phyloP scores from a whole-genome alignment of 2,329 filamentous ascomycete species.

The Aspergillus sp. region DNA sequence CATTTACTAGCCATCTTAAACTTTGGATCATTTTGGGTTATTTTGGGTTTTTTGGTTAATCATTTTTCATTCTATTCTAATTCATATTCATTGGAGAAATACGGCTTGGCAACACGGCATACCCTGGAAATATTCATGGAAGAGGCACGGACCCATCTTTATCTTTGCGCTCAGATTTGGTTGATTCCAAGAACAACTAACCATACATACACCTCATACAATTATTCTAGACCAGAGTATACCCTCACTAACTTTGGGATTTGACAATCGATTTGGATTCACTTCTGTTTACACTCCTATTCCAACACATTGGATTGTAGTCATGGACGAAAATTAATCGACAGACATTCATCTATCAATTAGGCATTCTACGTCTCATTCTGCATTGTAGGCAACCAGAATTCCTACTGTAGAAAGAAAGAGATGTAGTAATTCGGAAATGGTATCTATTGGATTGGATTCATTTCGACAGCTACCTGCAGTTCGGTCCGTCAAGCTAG shows the following conservation, averaged over 20 bases:
- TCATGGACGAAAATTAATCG: too few relatives aligned
- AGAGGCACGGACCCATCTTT: not conserved
- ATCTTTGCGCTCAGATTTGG: not conserved
- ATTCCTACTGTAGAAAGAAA: not conserved
- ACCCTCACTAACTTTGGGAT: not conserved
- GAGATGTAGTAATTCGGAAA: not conserved
- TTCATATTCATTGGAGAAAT: conserved; percentile 15
- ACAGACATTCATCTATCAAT: too few relatives aligned
- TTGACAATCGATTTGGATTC: too few relatives aligned
- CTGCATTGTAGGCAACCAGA: too few relatives aligned
- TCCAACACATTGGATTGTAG: too few relatives aligned
- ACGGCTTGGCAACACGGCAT: conserved; percentile 11
- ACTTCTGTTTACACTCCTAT: too few relatives aligned
- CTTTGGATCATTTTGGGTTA: not conserved
- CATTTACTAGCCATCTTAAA: not conserved
- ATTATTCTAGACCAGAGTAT: not conserved
- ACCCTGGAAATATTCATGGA: conserved; percentile 13
- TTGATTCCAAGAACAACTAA: too few relatives aligned
- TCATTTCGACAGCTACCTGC: conserved; percentile 10
- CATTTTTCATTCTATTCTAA: not conserved
- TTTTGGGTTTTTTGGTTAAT: conserved; percentile 4
- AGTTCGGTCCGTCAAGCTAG: not conserved
- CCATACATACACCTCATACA: too few relatives aligned
- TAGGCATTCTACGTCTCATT: too few relatives aligned
- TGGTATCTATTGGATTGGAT: conserved; percentile 16